Evolutionary conservation across 768 basidiomycete species (phyloP), one percentile per base, ranked within the genome.

Genomic region (Phanerochaete carnosa): DNA sequence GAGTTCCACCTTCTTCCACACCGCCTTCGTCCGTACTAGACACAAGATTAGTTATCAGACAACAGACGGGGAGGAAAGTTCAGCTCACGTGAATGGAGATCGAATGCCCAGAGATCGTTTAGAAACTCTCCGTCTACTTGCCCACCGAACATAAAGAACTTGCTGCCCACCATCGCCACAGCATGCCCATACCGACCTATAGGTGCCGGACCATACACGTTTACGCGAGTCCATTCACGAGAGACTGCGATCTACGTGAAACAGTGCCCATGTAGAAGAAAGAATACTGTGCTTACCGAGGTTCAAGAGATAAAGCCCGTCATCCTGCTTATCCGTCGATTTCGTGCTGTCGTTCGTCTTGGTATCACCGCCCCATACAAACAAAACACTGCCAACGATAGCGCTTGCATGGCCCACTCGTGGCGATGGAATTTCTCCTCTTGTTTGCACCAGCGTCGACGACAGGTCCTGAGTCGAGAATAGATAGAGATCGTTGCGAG

Each of bases 331-430:
- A 62, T 94, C 94, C 11, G 79, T 76, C 11, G 79, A 79, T 65
- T 80, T 83, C 33, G 81, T 76, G 72, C 78, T 83, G 25, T 78
- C 77, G 67, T 89, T 88, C 15, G 87, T 85, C 75, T 94, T 95
- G 3, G 95, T 98, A 71, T 99, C 97, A 26, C 96, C 97, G 33
- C 97, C 97, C 97, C 97, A 99, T 3, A 98, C 89, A 61, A 98
- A 91, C 61, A 99, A 79, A 54, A 98, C 96, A 69, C 90, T 94
- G 73, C 94, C 94, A 59, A 98, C 94, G 53, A 98, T 85, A 6
- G 96, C 96, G 73, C 91, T 90, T 2, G 95, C 94, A 76, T 99
- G 97, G 0, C 97, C 96, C 22, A 98, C 95, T 64, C 97, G 80
- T 0, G 94, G 87, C 16, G 86, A 85, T 1, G 97, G 97, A 8